phyloP scores from a whole-genome alignment of 148 eudicot species.

The Spergularia marina region DNA sequence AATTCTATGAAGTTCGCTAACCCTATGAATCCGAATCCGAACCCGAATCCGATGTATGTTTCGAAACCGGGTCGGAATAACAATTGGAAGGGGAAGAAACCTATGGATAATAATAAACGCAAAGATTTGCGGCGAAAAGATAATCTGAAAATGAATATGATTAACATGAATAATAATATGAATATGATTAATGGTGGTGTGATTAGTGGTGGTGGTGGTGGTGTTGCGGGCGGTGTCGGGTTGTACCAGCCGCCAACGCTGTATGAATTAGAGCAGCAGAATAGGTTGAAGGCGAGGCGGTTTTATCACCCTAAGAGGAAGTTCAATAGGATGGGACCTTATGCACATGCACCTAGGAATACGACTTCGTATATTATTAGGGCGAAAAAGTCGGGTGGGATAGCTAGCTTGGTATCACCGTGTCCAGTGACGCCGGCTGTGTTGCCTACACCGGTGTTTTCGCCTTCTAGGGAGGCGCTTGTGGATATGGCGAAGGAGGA shows the following conservation, averaged over 20 bases:
- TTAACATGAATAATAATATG: no score
- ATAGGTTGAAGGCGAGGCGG: conserved; percentile 64
- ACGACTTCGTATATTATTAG: conserved; percentile 79
- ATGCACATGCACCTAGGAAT: conserved; percentile 80
- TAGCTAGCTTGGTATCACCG: conserved; percentile 74
- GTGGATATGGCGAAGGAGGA: conserved; percentile 98
- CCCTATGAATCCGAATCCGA: conserved; percentile 22
- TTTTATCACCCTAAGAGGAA: conserved; percentile 61
- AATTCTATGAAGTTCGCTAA: conserved; percentile 42
- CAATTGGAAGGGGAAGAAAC: conserved; percentile 77
- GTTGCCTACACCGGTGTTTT: conserved; percentile 82
- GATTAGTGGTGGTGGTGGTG: conserved; percentile 34
- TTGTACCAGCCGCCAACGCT: conserved; percentile 61
- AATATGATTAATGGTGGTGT: conserved; percentile 28
- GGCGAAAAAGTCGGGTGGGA: conserved; percentile 91
- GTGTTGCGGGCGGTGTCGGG: no score
- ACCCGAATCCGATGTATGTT: conserved; percentile 19
- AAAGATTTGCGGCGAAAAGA: conserved; percentile 38
- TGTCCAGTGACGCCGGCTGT: conserved; percentile 86
- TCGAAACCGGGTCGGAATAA: conserved; percentile 33
- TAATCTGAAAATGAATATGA: background rate
- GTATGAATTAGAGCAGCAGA: conserved; percentile 71
- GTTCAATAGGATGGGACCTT: conserved; percentile 67
- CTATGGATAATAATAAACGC: conserved; percentile 38
- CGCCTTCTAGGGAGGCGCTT: conserved; percentile 80